Evolutionary conservation across 805 yeast species (phyloP), one percentile per base, ranked within the genome.

Genomic region (Saccharomycopsis javanensis): DNA sequence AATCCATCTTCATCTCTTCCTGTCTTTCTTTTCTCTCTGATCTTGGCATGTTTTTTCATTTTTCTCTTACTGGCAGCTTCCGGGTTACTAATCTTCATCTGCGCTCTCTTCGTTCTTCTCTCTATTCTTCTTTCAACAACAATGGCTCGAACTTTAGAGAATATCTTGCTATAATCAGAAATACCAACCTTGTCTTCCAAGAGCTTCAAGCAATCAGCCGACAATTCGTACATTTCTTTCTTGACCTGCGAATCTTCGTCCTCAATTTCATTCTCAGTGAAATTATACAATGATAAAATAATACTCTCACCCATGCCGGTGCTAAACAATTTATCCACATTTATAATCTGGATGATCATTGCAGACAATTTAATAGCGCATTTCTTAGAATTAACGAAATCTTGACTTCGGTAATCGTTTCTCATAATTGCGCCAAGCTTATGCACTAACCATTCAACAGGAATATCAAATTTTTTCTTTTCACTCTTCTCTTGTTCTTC

Each of bases 31-130:
- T 85, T 87, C 61, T 86, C 94, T 68, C 91, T 81, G 30, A 80
- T 78, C 64, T 84, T 79, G 38, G 77, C 81, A 71, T 91, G 95
- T 68, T 86, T 88, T 70, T 76, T 84, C 65, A 88, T 66, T 71
- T 86, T 88, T 69, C 87, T 80, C 62, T 78, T 79, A 1, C 96
- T 94, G n/a, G 88, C 84, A 46, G 79, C 71, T 15, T 86, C 96
- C 0, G 98, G 98, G 3, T 85, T 86, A 20, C 77, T 79, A 10
- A 91, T 75, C 2, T 89, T 86, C 67, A 88, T 71, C 58, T 86
- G 83, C 0, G 96, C 86, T 57, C 90, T 77, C 66, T 83, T 85
- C 0, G 86, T 79, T 66, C 77, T 82, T 70, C 97, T 81, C 53
- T 88, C 95, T 58, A 78, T 78, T 65, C 97, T 79, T 68, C 88